phyloP scores from a whole-genome alignment of 2,329 filamentous ascomycete species.

The Alternaria tenuissima region DNA sequence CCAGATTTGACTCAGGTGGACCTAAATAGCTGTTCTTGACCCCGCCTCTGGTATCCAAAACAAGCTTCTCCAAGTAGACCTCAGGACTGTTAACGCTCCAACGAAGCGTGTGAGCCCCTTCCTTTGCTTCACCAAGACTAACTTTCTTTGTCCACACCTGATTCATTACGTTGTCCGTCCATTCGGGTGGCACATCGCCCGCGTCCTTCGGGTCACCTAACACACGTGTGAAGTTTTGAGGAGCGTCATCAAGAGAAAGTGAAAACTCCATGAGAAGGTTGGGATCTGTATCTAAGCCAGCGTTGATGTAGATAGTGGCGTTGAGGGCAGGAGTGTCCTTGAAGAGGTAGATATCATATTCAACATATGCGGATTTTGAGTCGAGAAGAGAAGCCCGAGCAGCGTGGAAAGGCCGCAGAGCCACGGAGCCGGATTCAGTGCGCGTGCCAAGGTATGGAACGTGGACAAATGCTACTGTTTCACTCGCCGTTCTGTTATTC shows the following conservation, averaged over 20 bases:
- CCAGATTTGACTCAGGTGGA: slow-evolving; percentile 16
- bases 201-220: slow-evolving; percentile 43
- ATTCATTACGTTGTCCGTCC: slow-evolving; percentile 44
- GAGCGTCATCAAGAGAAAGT: slow-evolving; percentile 36
- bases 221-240: slow-evolving; percentile 25
- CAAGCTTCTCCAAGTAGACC: slow-evolving; percentile 38
- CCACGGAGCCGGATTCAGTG: slow-evolving; percentile 25
- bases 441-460: slow-evolving; percentile 26
- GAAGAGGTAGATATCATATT: slow-evolving; percentile 32
- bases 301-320: slow-evolving; percentile 44
- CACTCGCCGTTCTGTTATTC: neutral
- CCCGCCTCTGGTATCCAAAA: slow-evolving; percentile 31
- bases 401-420: slow-evolving; percentile 22
- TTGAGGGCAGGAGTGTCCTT: slow-evolving; percentile 25
- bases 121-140: slow-evolving; percentile 23
- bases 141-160: slow-evolving; percentile 23
- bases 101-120: slow-evolving; percentile 48
- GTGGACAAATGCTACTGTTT: slow-evolving; percentile 17
- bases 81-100: slow-evolving; percentile 11
- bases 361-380: slow-evolving; percentile 19
- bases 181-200: slow-evolving; percentile 53
- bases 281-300: slow-evolving; percentile 58
- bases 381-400: slow-evolving; percentile 17
- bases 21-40: slow-evolving; percentile 35
- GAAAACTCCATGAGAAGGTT: slow-evolving; percentile 57